A percentile compares a stretch with the other conserved stretches of the same genome.
Conservation (phyloP, 1,139 yeast species). For the Debaryomyces robertsiae region DNA sequence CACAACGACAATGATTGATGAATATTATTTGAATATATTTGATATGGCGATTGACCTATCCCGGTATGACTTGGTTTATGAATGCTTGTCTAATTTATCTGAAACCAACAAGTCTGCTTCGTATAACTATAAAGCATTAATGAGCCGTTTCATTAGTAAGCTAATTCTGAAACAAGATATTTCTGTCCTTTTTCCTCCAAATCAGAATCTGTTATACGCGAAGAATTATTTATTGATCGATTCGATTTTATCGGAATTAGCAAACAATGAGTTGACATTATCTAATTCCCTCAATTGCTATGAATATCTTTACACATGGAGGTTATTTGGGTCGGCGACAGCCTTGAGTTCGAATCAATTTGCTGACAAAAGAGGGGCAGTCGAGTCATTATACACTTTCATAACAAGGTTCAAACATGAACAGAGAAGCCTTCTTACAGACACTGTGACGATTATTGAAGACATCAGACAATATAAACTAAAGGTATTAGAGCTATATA, state of each 20-base stretch:
- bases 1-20: slow-evolving; percentile 15
- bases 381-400: slow-evolving; percentile 58
- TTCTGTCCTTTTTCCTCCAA: slow-evolving; percentile 27
- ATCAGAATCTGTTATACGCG: slow-evolving; percentile 24
- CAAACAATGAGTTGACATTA: slow-evolving; percentile 35
- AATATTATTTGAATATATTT: slow-evolving; percentile 33
- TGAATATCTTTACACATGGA: slow-evolving; percentile 58
- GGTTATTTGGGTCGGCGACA: slow-evolving; percentile 36
- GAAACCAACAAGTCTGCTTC: slow-evolving; percentile 10
- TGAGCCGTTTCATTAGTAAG: slow-evolving; percentile 28
- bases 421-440: slow-evolving; percentile 18
- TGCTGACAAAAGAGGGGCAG: slow-evolving; percentile 55
- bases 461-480: slow-evolving; percentile 39
- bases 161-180: slow-evolving; percentile 27
- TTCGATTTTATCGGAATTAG: slow-evolving; percentile 39
- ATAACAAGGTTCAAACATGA: slow-evolving; percentile 42
- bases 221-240: slow-evolving; percentile 40
- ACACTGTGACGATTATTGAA: slow-evolving; percentile 18
- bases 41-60: slow-evolving; percentile 31
- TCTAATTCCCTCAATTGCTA: slow-evolving; percentile 48
- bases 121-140: slow-evolving; percentile 17
- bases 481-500: slow-evolving; percentile 45
- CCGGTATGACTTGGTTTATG: slow-evolving; percentile 28
- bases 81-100: slow-evolving; percentile 28
- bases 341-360: slow-evolving; percentile 17